Percentiles rank a stretch among this genome's conserved stretches.
phyloP scores from a whole-genome alignment of 352 stramenopile genomes.

The Hyaloperonospora brassicae region DNA sequence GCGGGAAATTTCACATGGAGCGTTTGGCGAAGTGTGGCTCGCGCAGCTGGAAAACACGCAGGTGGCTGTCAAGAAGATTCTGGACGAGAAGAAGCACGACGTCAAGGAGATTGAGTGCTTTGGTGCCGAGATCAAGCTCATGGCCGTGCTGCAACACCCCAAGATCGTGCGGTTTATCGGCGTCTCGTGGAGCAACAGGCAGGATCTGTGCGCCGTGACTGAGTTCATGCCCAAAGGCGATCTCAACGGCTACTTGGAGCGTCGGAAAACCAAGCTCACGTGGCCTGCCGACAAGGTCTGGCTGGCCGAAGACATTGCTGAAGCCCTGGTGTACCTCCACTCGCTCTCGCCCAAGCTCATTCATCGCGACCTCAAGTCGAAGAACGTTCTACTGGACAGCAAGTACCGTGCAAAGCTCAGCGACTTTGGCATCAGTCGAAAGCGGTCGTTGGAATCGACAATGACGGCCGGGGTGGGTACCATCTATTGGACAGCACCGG shows the following conservation, averaged over 20 bases:
- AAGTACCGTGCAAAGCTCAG: conserved; percentile 52
- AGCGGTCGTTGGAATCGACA: conserved; percentile 63
- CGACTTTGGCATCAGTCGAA: conserved; percentile 67
- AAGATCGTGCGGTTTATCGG: conserved; percentile 47
- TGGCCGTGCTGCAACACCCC: conserved; percentile 41
- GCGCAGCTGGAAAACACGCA: conserved; percentile 70
- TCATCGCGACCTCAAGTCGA: conserved; percentile 79
- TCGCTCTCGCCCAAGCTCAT: conserved; percentile 76
- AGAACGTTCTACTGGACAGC: conserved; percentile 47
- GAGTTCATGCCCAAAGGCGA: conserved; percentile 52
- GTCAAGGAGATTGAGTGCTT: conserved; percentile 78
- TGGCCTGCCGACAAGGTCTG: conserved; percentile 29
- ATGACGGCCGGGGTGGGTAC: conserved; percentile 76
- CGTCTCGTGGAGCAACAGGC: conserved; percentile 39
- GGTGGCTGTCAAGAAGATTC: conserved; percentile 76
- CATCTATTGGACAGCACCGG: conserved; percentile 76
- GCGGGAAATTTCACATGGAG: conserved; percentile 61
- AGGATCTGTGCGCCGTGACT: conserved; percentile 41
- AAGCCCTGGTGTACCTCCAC: conserved; percentile 77
- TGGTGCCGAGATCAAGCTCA: conserved; percentile 40
- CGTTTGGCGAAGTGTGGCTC: conserved; percentile 79
- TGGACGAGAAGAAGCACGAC: conserved; percentile 73
- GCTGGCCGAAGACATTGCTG: conserved; percentile 52
- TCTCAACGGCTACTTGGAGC: conserved; percentile 31
- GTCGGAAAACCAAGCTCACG: conserved; percentile 19